Evolutionary conservation across 371 early-diverging fungal genomes (phyloP).

Genomic region (Blakeslea trispora): DNA sequence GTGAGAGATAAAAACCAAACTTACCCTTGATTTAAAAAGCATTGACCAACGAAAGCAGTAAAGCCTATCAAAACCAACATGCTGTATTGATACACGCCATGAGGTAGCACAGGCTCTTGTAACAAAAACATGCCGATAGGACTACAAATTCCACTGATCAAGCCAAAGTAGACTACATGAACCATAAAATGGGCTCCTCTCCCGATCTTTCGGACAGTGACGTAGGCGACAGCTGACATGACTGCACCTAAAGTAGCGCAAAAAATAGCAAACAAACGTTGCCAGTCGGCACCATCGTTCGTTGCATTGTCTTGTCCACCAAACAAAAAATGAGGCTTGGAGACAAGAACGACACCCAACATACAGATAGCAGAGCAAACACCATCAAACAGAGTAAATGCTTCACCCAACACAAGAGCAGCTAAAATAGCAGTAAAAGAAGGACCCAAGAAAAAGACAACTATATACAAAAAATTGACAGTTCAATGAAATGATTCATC

Average conservation of each 20-base stretch:
- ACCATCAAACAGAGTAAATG: constrained; percentile 63
- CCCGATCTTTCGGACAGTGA: constrained; percentile 73
- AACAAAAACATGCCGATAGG: constrained; percentile 39
- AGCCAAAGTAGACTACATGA: constrained; percentile 77
- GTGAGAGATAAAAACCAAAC: neutral
- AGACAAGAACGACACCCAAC: constrained; percentile 67
- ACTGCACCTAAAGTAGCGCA: constrained; percentile 65
- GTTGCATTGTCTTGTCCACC: constrained; percentile 11
- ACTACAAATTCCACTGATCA: constrained; percentile 52
- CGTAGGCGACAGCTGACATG: constrained; percentile 68
- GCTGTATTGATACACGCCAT: constrained; percentile 29
- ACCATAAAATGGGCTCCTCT: constrained; percentile 67
- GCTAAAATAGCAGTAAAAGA: constrained; percentile 76
- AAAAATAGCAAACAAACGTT: constrained; percentile 42
- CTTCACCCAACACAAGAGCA: constrained; percentile 62
- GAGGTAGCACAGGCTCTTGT: constrained; percentile 39
- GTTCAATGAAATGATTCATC: neutral
- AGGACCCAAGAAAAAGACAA: constrained; percentile 79
- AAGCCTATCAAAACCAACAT: constrained; percentile 55
- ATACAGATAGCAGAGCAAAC: constrained; percentile 57
- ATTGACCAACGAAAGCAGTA: constrained; percentile 75
- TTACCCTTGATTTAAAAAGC: constrained; percentile 70
- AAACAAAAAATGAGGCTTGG: constrained; percentile 69
- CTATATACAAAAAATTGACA: constrained; percentile 17
- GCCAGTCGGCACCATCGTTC: constrained; percentile 12